Evolutionary conservation across 108 stramenopile genomes (phyloP).

Genomic region (Nitzschia sp.): DNA sequence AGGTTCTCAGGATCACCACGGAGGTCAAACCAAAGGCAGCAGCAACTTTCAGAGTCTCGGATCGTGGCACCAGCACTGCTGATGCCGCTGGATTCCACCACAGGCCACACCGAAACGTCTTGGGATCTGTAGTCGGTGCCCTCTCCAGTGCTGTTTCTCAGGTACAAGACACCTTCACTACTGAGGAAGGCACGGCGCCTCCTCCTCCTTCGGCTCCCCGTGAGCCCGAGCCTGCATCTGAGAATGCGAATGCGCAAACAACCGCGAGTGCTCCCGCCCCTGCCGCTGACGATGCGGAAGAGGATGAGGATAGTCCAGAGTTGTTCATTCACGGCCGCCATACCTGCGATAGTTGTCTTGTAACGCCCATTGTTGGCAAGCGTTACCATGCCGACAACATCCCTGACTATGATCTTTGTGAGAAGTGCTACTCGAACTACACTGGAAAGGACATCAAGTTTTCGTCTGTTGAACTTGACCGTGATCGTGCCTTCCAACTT

Average conservation of each 20-base stretch:
- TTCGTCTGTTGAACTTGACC: constrained; percentile 56
- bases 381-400: constrained; percentile 79
- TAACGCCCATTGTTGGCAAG: constrained; percentile 76
- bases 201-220: background rate
- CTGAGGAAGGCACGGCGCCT: constrained; percentile 4
- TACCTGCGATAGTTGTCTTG: constrained; percentile 83
- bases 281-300: background rate
- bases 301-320: constrained; percentile 15
- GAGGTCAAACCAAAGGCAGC: constrained; percentile 42
- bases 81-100: background rate
- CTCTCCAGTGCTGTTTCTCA: constrained; percentile 33
- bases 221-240: background rate
- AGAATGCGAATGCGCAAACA: background rate
- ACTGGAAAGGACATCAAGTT: constrained; percentile 70
- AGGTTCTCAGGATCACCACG: constrained; percentile 50
- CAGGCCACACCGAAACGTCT: constrained; percentile 11
- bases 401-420: constrained; percentile 83
- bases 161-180: constrained; percentile 16
- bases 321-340: constrained; percentile 83
- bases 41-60: background rate
- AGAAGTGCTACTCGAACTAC: constrained; percentile 61
- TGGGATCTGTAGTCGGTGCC: constrained; percentile 30
- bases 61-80: constrained; percentile 20
- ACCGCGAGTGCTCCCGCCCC: constrained; percentile 2
- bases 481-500: constrained; percentile 66